phyloP scores from a whole-genome alignment of 2,329 filamentous ascomycete species.

The Lachnellula hyalina region DNA sequence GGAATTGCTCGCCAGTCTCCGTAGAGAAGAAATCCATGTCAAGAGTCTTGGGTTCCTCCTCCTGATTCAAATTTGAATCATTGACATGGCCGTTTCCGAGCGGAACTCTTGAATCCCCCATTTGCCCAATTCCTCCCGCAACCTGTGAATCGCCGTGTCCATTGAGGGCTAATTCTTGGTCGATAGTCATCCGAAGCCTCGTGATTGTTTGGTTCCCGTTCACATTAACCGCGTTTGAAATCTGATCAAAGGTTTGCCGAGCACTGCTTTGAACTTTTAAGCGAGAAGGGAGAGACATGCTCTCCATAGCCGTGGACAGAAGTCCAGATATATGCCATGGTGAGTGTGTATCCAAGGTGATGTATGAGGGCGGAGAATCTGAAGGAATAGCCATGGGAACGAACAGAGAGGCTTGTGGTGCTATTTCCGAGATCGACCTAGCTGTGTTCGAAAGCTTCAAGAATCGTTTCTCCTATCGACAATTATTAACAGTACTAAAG shows the following conservation, averaged over 20 bases:
- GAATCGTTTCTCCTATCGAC: conserved; percentile 52
- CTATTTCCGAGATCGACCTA: conserved; percentile 62
- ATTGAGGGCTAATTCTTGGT: conserved; percentile 18
- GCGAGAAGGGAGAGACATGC: conserved; percentile 69
- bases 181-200: conserved; percentile 59
- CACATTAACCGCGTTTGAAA: conserved; percentile 64
- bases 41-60: conserved; percentile 28
- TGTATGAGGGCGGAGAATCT: conserved; percentile 46
- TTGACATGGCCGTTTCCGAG: conserved; percentile 11
- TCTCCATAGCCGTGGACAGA: conserved; percentile 72
- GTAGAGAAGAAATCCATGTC: conserved; percentile 34
- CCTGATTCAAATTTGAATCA: conserved; percentile 22
- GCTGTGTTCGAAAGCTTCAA: conserved; percentile 69
- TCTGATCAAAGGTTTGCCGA: conserved; percentile 48
- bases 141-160: conserved; percentile 11
- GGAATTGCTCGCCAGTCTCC: conserved; percentile 23
- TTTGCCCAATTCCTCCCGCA: conserved; percentile 7
- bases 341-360: conserved; percentile 57
- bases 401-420: conserved; percentile 68
- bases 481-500: conserved; percentile 10
- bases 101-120: conserved; percentile 17
- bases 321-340: conserved; percentile 78
- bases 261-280: conserved; percentile 46
- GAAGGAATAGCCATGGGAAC: conserved; percentile 68
- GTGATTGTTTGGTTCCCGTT: conserved; percentile 78